These are phyloP conservation scores for Botrytis medusae DNA, from an alignment of 2,329 filamentous ascomycete genomes.

Conservation along the genomic window DNA sequence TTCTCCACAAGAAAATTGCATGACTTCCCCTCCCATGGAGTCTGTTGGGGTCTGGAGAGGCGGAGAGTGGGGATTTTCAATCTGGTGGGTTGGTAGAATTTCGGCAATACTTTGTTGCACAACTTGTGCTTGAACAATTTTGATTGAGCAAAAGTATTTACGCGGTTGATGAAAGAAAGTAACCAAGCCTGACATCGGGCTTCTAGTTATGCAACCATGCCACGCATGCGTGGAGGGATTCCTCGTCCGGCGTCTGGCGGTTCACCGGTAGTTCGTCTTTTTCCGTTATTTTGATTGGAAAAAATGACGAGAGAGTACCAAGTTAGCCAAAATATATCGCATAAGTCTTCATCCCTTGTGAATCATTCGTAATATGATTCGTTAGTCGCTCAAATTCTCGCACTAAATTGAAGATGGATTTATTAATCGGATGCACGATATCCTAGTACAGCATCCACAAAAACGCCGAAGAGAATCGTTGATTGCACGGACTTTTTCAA, in stretches of 20 bases:
- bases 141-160: background rate
- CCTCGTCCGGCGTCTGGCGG: constrained; percentile 4
- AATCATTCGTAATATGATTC: background rate
- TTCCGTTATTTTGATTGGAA: background rate
- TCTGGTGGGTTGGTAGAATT: background rate
- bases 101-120: constrained; percentile 11
- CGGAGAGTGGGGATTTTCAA: constrained; percentile 8
- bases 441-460: constrained; percentile 9
- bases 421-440: background rate
- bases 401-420: background rate
- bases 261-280: background rate
- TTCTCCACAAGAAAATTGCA: constrained; percentile 5
- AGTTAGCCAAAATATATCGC: background rate
- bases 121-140: background rate
- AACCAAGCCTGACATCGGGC: background rate
- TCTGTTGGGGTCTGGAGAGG: constrained; percentile 18
- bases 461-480: constrained; percentile 8
- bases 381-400: constrained; percentile 17
- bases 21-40: constrained; percentile 5
- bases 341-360: background rate
- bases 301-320: background rate
- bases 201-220: background rate
- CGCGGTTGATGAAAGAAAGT: background rate
- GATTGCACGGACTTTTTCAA: constrained; percentile 4
- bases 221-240: background rate